Conservation (phyloP, 1,284 basidiomycete species). For the Microbotryomycetes sp. region DNA sequence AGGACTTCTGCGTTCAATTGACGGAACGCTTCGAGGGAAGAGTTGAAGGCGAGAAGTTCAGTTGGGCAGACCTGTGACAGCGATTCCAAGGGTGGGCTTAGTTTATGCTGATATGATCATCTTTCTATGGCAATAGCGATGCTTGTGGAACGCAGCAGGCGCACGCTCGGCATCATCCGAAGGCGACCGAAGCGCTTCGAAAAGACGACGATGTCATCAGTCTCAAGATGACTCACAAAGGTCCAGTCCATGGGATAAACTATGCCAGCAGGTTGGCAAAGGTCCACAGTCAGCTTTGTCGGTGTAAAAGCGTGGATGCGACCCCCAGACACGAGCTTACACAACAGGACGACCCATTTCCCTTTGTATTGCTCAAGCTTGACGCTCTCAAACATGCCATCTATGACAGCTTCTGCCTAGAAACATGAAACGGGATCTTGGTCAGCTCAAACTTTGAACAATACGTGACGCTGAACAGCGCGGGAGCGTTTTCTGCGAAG, state of each 20-base stretch:
- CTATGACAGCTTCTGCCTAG: constrained; percentile 63
- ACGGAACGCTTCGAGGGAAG: constrained; percentile 65
- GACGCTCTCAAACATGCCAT: constrained; percentile 68
- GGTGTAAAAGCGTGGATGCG: neutral
- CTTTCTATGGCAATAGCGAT: constrained; percentile 45
- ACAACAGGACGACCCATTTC: constrained; percentile 58
- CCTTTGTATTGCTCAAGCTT: constrained; percentile 65
- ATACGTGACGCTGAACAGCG: neutral
- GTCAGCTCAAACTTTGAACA: constrained; percentile 49
- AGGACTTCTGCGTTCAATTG: constrained; percentile 67
- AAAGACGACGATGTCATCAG: constrained; percentile 73
- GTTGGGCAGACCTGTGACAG: constrained; percentile 86
- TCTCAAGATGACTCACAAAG: constrained; percentile 58
- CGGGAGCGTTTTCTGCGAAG: neutral
- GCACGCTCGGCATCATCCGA: constrained; percentile 37
- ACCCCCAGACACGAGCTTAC: constrained; percentile 30
- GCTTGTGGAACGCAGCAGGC: neutral
- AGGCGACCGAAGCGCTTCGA: neutral
- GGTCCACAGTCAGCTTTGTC: neutral
- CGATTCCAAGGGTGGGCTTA: constrained; percentile 43
- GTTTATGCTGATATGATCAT: neutral
- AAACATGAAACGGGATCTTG: constrained; percentile 73
- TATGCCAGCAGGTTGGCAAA: neutral
- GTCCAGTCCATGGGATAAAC: constrained; percentile 33
- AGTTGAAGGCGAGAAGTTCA: constrained; percentile 87